phyloP scores from a whole-genome alignment of 768 basidiomycete species.

The Suillus discolor region DNA sequence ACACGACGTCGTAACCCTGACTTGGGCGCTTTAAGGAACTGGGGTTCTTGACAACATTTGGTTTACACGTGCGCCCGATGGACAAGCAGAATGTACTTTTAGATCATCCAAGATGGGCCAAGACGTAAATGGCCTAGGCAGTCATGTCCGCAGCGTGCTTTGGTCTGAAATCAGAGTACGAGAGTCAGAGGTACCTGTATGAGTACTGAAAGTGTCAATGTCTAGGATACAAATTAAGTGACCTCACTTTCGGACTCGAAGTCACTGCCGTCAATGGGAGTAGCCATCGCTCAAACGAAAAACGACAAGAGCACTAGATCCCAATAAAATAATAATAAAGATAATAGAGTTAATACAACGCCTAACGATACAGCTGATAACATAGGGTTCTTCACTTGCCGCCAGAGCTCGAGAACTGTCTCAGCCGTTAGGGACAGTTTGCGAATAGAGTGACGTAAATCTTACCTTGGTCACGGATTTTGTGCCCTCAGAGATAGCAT shows the following conservation, averaged over 20 bases:
- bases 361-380: constrained; percentile 30
- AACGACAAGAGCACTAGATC: not conserved
- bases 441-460: constrained; percentile 1
- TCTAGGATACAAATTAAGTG: not conserved
- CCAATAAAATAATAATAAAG: constrained; percentile 5
- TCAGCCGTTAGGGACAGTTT: constrained; percentile 17
- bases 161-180: not conserved
- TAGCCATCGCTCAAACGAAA: not conserved
- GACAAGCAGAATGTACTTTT: not conserved
- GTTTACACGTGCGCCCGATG: not conserved
- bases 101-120: not conserved
- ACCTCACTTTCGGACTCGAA: not conserved
- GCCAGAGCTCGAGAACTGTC: constrained; percentile 71
- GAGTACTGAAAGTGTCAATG: not conserved
- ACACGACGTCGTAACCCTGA: not conserved
- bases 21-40: not conserved
- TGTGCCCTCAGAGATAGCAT: constrained; percentile 77
- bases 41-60: not conserved
- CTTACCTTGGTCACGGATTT: constrained; percentile 86
- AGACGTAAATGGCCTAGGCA: not conserved
- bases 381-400: constrained; percentile 50
- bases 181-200: not conserved
- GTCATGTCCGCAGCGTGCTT: not conserved
- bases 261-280: not conserved
- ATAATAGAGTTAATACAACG: constrained; percentile 16